Base-by-base conservation (phyloP, 441 rosid genomes). In the Gossypium trilobum region DNA sequence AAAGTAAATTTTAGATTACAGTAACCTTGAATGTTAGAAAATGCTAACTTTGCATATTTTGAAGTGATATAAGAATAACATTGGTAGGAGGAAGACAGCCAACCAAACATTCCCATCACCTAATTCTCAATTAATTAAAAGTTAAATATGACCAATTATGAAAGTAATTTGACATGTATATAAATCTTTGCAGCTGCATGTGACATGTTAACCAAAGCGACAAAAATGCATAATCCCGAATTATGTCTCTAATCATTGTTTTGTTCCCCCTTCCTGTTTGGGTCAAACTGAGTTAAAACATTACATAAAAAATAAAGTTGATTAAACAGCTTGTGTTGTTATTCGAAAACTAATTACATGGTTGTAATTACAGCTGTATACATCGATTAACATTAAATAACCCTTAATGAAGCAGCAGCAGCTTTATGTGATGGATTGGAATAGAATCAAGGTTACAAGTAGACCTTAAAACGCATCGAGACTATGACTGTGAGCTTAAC, bases 221-320 rank as follows among this genome's bases (percentile, higher is more conserved):
- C 51, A 62, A 62, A 62, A 9, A 62, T 36, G 27, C 11, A 62
- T 36, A 62, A 62, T 62, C 50, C 22, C 27, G 27, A 62, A 62
- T 17, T 36, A 19, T 33, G 50, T 33, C 25, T 62, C 67, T 17
- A 36, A 62, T 62, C 51, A 62, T 62, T 62, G 68, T 36, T 62
- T 62, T 36, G 68, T 36, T 36, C 51, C 27, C 51, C 51, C 51
- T 62, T 10, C 16, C 68, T 62, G 68, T 62, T 62, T 17, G 68
- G 11, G 68, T 62, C 68, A 62, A 62, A 62, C 27, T 9, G 46
- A 13, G 20, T 29, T 59, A 27, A 58, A 4, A 58, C 63, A 58
- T 58, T 33, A 13, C 63, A 58, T 5, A 10, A 58, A 27, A 25
- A 25, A 13, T 7, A 33, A 36, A 31, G 25, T 62, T 33, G 69